These are phyloP conservation scores for Tuctoria greenei DNA, from an alignment of 176 grass and related monocot genomes.

Conservation along the genomic window DNA sequence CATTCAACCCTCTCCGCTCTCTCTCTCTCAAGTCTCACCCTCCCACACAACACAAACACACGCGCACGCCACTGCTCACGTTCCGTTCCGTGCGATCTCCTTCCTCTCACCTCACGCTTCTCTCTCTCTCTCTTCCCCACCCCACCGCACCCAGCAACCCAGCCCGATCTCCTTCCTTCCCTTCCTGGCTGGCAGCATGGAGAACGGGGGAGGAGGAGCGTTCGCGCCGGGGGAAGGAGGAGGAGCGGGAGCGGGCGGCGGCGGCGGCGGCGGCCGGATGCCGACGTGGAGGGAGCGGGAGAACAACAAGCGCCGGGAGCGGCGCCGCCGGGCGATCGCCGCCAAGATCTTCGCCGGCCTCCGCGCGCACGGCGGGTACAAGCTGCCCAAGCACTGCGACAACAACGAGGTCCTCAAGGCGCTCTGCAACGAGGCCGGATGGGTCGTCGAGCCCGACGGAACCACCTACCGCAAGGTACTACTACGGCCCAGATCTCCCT, in stretches of 20 bases:
- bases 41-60: not conserved
- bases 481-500: slow-evolving; percentile 27
- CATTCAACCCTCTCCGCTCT: not conserved
- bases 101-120: slow-evolving; percentile 10
- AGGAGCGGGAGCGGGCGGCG: not conserved
- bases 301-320: slow-evolving; percentile 92
- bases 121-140: not conserved
- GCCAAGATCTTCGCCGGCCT: slow-evolving; percentile 95
- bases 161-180: not conserved
- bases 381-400: slow-evolving; percentile 85
- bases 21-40: not conserved
- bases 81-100: slow-evolving; percentile 31
- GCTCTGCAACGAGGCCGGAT: slow-evolving; percentile 80
- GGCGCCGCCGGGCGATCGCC: slow-evolving; percentile 81
- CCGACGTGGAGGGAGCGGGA: slow-evolving; percentile 96
- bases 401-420: slow-evolving; percentile 96
- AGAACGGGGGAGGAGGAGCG: slow-evolving; percentile 15
- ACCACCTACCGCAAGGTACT: slow-evolving; percentile 93
- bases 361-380: slow-evolving; percentile 84
- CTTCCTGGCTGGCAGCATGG: too few relatives aligned
- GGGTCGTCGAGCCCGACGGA: slow-evolving; percentile 80
- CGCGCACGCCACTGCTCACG: slow-evolving; percentile 34
- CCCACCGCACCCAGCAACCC: not conserved
- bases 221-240: slow-evolving; percentile 14
- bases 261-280: slow-evolving; percentile 58